Evolutionary conservation across 2,329 filamentous ascomycete species (phyloP).

Genomic region (Fusarium sp.): DNA sequence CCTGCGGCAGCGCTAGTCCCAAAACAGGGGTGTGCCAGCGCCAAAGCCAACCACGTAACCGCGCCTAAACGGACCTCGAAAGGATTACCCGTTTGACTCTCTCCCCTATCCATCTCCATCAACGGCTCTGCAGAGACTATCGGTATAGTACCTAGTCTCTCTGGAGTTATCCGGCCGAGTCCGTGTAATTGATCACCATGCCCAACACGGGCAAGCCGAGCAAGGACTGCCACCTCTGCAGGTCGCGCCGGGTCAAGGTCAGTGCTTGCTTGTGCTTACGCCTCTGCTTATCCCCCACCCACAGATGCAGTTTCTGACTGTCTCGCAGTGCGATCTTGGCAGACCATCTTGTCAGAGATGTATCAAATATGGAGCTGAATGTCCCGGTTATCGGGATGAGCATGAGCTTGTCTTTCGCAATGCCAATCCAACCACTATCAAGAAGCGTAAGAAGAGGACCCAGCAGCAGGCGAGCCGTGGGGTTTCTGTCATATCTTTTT

Average conservation of each 20-base stretch:
- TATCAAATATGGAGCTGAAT: conserved; percentile 55
- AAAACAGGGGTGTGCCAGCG: background rate
- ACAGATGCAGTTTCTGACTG: conserved; percentile 17
- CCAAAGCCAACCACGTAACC: conserved; percentile 20
- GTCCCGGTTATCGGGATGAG: conserved; percentile 55
- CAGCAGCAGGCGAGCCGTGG: conserved; percentile 22
- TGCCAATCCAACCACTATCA: conserved; percentile 44
- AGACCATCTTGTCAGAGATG: conserved; percentile 55
- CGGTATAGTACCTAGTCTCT: background rate
- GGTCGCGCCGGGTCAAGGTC: conserved; percentile 56
- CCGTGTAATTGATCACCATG: conserved; percentile 42
- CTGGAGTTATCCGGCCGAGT: background rate
- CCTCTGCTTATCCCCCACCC: conserved; percentile 9
- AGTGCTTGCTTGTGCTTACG: conserved; percentile 29
- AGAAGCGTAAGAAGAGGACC: conserved; percentile 48
- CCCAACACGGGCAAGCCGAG: conserved; percentile 57
- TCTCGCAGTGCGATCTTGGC: conserved; percentile 53
- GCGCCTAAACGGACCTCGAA: conserved; percentile 36
- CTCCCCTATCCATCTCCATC: conserved; percentile 16
- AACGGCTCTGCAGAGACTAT: conserved; percentile 16
- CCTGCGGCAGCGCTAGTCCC: conserved; percentile 35
- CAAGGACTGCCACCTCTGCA: conserved; percentile 56
- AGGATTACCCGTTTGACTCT: conserved; percentile 43
- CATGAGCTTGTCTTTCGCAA: conserved; percentile 56
- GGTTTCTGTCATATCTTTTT: conserved; percentile 18